These are phyloP conservation scores for Penicillium paxilli DNA, from an alignment of 495 filamentous ascomycete species.

Conservation along the genomic window DNA sequence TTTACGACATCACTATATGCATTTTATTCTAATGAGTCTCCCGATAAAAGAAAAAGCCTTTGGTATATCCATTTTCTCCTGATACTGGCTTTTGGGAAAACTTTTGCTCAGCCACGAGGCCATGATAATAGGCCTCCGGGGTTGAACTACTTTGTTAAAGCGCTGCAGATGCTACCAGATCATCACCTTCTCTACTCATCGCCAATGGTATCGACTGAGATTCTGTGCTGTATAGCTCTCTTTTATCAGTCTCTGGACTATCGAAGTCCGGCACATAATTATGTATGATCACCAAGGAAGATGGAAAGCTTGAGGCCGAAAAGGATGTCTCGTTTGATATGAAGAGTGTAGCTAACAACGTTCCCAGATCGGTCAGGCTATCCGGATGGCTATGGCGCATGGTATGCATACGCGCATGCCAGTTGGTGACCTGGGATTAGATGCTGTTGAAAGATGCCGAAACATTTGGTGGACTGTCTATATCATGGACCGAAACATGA, in stretches of 20 bases:
- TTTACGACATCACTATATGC: constrained; percentile 39
- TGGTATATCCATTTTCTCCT: constrained; percentile 50
- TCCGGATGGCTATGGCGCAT: constrained; percentile 41
- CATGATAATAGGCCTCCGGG: constrained; percentile 35
- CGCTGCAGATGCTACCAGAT: constrained; percentile 41
- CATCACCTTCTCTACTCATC: constrained; percentile 31
- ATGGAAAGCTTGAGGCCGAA: too few species aligned
- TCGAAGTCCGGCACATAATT: constrained; percentile 36
- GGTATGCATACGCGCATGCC: constrained; percentile 48
- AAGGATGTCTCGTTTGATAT: too few species aligned
- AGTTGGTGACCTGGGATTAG: constrained; percentile 29
- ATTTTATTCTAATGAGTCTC: constrained; percentile 34
- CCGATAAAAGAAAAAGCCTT: constrained; percentile 20
- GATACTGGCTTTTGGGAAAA: constrained; percentile 46
- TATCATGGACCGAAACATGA: constrained; percentile 45
- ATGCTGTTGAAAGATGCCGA: constrained; percentile 36
- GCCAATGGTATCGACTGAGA: constrained; percentile 37
- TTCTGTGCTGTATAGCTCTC: constrained; percentile 44
- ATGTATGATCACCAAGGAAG: constrained; percentile 23
- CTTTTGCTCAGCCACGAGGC: constrained; percentile 35
- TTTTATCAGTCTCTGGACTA: constrained; percentile 43
- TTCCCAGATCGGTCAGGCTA: constrained; percentile 46
- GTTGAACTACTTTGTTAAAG: constrained; percentile 38
- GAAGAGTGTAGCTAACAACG: too few species aligned
- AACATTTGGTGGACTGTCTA: constrained; percentile 50